Conservation (phyloP, 2,329 filamentous ascomycete genomes). For the Huntiella omanensis region DNA sequence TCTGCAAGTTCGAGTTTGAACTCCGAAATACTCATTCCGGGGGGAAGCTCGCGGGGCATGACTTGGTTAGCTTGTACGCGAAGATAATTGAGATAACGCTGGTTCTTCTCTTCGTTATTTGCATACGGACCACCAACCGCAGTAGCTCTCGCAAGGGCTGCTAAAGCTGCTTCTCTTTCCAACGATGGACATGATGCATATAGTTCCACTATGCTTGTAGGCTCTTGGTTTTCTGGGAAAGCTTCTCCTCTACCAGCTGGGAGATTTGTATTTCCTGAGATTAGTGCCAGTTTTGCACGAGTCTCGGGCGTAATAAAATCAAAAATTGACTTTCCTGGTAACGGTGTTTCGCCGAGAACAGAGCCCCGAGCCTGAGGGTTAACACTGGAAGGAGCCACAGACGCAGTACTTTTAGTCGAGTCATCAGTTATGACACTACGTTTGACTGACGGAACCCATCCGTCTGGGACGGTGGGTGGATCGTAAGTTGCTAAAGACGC, state of each 20-base stretch:
- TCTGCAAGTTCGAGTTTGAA: conserved; percentile 65
- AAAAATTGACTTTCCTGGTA: conserved; percentile 89
- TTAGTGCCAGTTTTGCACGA: conserved; percentile 55
- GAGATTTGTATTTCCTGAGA: conserved; percentile 57
- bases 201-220: conserved; percentile 41
- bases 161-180: conserved; percentile 46
- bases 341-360: conserved; percentile 47
- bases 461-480: conserved; percentile 5
- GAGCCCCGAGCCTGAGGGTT: background rate
- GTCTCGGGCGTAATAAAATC: conserved; percentile 70
- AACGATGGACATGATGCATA: conserved; percentile 30
- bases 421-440: too few relatives aligned
- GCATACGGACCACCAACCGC: conserved; percentile 61
- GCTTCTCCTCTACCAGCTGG: conserved; percentile 57
- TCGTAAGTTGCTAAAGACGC: background rate
- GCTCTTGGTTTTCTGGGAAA: conserved; percentile 41
- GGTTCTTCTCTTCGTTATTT: conserved; percentile 60
- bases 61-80: conserved; percentile 25
- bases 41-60: conserved; percentile 19
- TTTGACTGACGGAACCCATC: background rate
- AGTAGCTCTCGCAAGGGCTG: conserved; percentile 45
- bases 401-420: background rate
- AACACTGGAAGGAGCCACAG: background rate
- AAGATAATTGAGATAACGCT: conserved; percentile 67
- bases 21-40: conserved; percentile 31